Evolutionary conservation across 768 basidiomycete genomes (phyloP).

Genomic region (Suillus tomentosus): DNA sequence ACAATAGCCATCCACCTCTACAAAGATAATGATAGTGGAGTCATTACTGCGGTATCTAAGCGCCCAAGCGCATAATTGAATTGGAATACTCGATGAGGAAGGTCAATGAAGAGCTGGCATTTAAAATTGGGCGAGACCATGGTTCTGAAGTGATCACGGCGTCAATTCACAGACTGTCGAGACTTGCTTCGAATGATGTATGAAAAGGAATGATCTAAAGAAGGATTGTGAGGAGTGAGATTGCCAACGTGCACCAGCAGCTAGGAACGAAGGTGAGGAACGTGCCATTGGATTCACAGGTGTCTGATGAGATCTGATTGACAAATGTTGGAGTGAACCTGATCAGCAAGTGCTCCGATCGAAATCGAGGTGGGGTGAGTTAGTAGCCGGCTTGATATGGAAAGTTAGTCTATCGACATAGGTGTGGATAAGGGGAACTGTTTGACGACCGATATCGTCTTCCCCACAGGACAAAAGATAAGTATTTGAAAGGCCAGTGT

Average conservation of each 20-base stretch:
- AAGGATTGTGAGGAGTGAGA: background rate
- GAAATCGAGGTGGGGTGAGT: background rate
- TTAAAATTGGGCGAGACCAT: background rate
- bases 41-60: background rate
- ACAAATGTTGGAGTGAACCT: background rate
- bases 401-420: background rate
- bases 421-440: background rate
- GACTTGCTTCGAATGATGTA: slow-evolving; percentile 7
- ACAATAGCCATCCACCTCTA: too few species aligned
- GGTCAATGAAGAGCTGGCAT: background rate
- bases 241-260: background rate
- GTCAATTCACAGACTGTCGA: background rate
- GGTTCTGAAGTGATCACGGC: background rate
- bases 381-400: background rate
- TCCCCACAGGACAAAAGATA: background rate
- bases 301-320: background rate
- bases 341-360: background rate
- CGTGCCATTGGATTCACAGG: background rate
- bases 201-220: background rate
- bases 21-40: background rate
- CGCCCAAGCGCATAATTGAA: background rate
- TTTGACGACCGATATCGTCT: background rate
- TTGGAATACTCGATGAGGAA: background rate
- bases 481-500: background rate
- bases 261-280: background rate